Evolutionary conservation across 2,329 filamentous ascomycete species (phyloP), one percentile per base, ranked within the genome.

Genomic region (Fusarium sp.): DNA sequence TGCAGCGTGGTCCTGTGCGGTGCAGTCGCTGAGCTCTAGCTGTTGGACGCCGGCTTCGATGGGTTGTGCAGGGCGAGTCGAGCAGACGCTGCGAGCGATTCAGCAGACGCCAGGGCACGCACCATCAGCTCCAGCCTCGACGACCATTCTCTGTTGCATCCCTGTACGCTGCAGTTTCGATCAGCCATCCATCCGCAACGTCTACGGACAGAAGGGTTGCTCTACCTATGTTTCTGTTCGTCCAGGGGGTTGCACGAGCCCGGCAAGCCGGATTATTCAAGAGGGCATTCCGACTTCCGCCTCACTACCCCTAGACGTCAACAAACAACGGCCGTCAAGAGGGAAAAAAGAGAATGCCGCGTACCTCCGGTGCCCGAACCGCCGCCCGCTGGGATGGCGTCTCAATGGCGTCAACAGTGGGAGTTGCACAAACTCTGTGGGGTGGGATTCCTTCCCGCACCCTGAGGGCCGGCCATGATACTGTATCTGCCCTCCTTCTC

Each of bases 371-470:
- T 62, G 35, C 52, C 57, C 64, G 35, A 67, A 63, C 52, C 57
- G 37, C 48, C 62, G 39, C 22, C 60, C 16, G 56, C 35, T 27
- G 14, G 58, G 56, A 71, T 73, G 67, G 75, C 73, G 74, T 67
- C 63, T 66, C 59, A 59, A 73, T 69, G 67, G 75, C 67, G 74
- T 76, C 68, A 67, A 71, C 67, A 67, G 58, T 69, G 68, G 68
- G 52, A 64, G 63, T 67, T 71, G 62, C 65, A 62, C 61, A 78
- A 75, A 73, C 65, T 77, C 62, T 66, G 67, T 69, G 56, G 64
- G 68, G 69, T 76, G 65, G 62, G 41, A 74, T 77, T 74, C 63
- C 52, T 75, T 67, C 59, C 70, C 69, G 65, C 64, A 68, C 71
- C 59, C 71, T 68, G 63, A 69, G 56, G 60, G 68, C 29, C 62